phyloP scores from a whole-genome alignment of 2,329 filamentous ascomycete genomes.

The Arthrinium puccinioides region DNA sequence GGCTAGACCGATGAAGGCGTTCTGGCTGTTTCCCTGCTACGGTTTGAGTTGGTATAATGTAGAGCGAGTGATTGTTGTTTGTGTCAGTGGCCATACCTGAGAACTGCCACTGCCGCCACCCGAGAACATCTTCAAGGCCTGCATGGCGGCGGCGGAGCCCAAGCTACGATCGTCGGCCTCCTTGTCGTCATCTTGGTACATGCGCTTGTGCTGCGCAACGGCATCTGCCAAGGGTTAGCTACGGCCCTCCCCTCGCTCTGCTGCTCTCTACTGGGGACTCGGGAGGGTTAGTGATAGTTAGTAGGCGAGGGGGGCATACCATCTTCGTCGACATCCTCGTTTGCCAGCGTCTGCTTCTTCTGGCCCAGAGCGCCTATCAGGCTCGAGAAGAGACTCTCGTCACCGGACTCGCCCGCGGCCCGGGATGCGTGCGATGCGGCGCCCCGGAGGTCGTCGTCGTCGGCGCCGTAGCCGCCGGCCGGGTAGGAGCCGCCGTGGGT shows the following conservation, averaged over 20 bases:
- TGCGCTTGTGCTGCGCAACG: slow-evolving; percentile 66
- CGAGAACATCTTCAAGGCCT: slow-evolving; percentile 74
- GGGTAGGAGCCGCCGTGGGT: slow-evolving; percentile 23
- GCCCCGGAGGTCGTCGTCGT: slow-evolving; percentile 39
- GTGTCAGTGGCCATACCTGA: slow-evolving; percentile 16
- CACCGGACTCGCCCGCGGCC: slow-evolving; percentile 38
- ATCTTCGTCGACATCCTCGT: slow-evolving; percentile 42
- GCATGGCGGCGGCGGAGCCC: slow-evolving; percentile 71
- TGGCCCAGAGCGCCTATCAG: slow-evolving; percentile 39
- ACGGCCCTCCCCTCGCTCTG: not conserved
- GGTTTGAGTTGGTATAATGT: slow-evolving; percentile 1
- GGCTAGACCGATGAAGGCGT: slow-evolving; percentile 74
- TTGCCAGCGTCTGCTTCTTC: slow-evolving; percentile 40
- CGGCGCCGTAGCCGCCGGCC: slow-evolving; percentile 25
- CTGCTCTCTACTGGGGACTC: not conserved
- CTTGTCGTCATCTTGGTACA: slow-evolving; percentile 51
- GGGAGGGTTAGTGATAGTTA: no score
- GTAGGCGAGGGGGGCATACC: no score
- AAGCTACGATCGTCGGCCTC: slow-evolving; percentile 44
- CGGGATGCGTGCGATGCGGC: slow-evolving; percentile 41
- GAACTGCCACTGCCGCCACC: slow-evolving; percentile 39
- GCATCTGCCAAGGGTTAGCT: slow-evolving; percentile 42
- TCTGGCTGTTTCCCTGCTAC: slow-evolving; percentile 52
- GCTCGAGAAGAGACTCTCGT: slow-evolving; percentile 39
- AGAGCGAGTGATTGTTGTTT: not conserved